Base-by-base conservation (phyloP, 2,329 filamentous ascomycete species). In the Colletotrichum shisoi region DNA sequence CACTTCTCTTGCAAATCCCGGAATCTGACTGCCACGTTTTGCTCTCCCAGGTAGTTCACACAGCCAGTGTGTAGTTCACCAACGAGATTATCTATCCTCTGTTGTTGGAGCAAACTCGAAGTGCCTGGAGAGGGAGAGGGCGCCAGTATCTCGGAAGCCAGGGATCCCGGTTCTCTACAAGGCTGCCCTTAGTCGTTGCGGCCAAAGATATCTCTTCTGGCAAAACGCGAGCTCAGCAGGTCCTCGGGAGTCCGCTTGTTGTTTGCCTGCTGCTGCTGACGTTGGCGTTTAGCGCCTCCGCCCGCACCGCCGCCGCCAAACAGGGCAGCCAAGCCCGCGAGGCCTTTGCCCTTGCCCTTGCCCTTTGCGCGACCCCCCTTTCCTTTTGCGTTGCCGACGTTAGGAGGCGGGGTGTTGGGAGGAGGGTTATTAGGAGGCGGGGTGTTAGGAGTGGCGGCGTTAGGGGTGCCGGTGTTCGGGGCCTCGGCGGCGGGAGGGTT, bases 401-500 rank as follows among this genome's bases (percentile, higher is more conserved):
- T 31, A 2, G 49, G 6, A 11, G 24, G 24, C 24, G 24, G 24
- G 2, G 24, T 27, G 24, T 27, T 27, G 5, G 24, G 24, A 27
- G 24, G 4, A 1, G 24, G 24, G 24, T 27, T 54, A 17, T 15
- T 17, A 3, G 15, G 3, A 9, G 21, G 7, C 3, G 19, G 19
- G 3, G 19, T n/a, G 19, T 24, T 24, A 13, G 51, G 4, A 13
- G 64, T 65, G 39, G 61, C 54, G 9, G 37, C 49, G 11, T 57
- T 54, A 51, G 57, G 61, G 8, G 45, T 37, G 17, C 31, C 49
- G 11, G 31, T 21, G 31, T 21, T 31, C 21, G 39, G 54, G 34
- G 64, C 65, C 37, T 62, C 57, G 11, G 37, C 53, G 12, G 54
- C 53, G 48, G 57, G 61, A 31, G 8, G 45, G 53, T 42, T 40